Base-by-base conservation (phyloP, 169 alveolate species). In the Plasmodium coatneyi region DNA sequence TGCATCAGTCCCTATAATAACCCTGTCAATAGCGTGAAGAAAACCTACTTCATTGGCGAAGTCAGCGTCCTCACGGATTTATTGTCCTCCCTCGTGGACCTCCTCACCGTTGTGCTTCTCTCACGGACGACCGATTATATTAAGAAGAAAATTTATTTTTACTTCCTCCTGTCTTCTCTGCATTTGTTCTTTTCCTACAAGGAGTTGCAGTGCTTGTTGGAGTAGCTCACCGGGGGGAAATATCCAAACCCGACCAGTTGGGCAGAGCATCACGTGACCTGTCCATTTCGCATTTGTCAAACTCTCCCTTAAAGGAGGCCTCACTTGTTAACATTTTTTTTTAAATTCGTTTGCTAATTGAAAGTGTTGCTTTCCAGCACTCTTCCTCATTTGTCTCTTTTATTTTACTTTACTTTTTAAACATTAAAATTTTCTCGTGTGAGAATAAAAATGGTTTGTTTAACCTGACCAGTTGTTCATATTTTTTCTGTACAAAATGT, bases 141-240 rank as follows among this genome's bases (percentile, higher is more conserved):
- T n/a, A 80, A 89, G 43, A 81, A 80, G 32, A 89, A 89, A 36
- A 25, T 89, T 39, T 79, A 16, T 39, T 89, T 89, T 72, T 89
- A 89, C 56, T 28, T 89, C 32, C 19, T 80, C 4, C 46, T 89
- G 70, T 89, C 94, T 4, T 41, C 83, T 41, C 28, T 79, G 25
- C 94, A 89, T 89, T 79, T 89, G 30, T 89, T 89, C 46, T 78
- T 89, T 39, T 89, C 91, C 12, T 89, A 89, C 82, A 89, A 79
- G 49, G 94, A 89, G 41, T 66, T 89, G 39, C 83, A 89, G 25
- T 66, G 71, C 81, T 89, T 89, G 54, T 39, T 89, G 72, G 49
- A 36, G 34, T 41, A 80, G 56, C 22, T 16, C 52, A 41, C 52
- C 56, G 7, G n/a, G 30, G 14, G 30, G 49, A 81, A 52, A 25